phyloP scores from a whole-genome alignment of 805 yeast genomes.

The Candida stauntonica region DNA sequence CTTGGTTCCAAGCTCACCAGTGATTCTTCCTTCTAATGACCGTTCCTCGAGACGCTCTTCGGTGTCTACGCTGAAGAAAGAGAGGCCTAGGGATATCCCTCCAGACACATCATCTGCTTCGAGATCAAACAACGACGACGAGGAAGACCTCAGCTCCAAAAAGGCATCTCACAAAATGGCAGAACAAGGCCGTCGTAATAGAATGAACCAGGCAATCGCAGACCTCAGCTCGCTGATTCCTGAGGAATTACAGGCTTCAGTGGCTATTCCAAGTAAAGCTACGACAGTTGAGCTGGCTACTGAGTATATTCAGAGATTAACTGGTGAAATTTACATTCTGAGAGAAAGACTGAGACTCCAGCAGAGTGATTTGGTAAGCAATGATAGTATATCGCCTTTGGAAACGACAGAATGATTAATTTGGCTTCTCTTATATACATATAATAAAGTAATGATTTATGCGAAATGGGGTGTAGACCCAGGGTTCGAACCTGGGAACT shows the following conservation, averaged over 20 bases:
- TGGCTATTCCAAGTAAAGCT: slow-evolving; percentile 79
- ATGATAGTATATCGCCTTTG: slow-evolving; percentile 29
- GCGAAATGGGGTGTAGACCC: too few species aligned
- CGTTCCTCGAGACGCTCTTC: slow-evolving; percentile 17
- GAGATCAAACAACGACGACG: slow-evolving; percentile 14
- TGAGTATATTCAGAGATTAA: slow-evolving; percentile 52
- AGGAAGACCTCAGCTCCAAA: slow-evolving; percentile 18
- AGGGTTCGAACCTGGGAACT: too few species aligned
- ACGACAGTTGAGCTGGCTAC: slow-evolving; percentile 92
- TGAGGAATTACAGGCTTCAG: slow-evolving; percentile 45
- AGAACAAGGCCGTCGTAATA: slow-evolving; percentile 91
- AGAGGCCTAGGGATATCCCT: slow-evolving; percentile 4
- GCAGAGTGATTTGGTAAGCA: slow-evolving; percentile 19
- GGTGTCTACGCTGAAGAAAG: slow-evolving; percentile 8
- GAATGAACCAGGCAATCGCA: slow-evolving; percentile 83
- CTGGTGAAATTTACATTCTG: slow-evolving; percentile 30
- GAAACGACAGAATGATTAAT: slow-evolving; percentile 29
- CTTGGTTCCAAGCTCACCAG: slow-evolving; percentile 17
- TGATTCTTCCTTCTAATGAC: slow-evolving; percentile 21
- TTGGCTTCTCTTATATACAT: too few species aligned
- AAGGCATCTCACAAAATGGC: slow-evolving; percentile 74
- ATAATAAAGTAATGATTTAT: too few species aligned
- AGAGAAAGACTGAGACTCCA: slow-evolving; percentile 14
- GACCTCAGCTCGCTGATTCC: slow-evolving; percentile 72
- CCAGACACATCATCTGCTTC: slow-evolving; percentile 9